A percentile compares a stretch with the other conserved stretches of the same genome.
Conservation (phyloP, 1,284 basidiomycete genomes). For the Earliella scabrosa region DNA sequence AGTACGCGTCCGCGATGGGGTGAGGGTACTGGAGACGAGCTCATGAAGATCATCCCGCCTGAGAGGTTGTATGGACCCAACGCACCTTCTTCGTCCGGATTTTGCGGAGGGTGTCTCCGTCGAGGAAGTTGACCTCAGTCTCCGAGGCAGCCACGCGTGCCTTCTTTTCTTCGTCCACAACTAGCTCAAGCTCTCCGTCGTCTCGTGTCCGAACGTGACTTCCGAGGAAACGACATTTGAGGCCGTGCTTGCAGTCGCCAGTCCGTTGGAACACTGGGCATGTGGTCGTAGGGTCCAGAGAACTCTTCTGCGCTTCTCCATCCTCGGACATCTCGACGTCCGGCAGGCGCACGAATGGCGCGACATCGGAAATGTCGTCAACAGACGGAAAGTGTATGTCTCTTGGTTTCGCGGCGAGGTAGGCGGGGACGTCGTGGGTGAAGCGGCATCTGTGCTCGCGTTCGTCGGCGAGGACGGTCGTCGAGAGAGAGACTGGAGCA, state of each 20-base stretch:
- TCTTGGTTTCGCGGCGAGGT: conserved; percentile 76
- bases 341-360: conserved; percentile 56
- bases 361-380: conserved; percentile 42
- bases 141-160: conserved; percentile 52
- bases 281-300: conserved; percentile 50
- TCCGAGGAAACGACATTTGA: conserved; percentile 91
- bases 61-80: too few relatives aligned
- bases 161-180: conserved; percentile 63
- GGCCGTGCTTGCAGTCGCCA: conserved; percentile 86
- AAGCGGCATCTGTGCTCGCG: conserved; percentile 69
- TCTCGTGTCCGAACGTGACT: conserved; percentile 63
- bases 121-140: conserved; percentile 80
- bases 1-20: conserved; percentile 72
- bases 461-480: not conserved
- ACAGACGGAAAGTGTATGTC: conserved; percentile 69
- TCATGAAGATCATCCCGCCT: too few relatives aligned
- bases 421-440: conserved; percentile 79
- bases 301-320: conserved; percentile 36
- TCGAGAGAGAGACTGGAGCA: conserved; percentile 12
- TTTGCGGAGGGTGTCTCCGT: conserved; percentile 56
- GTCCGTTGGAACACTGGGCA: conserved; percentile 79
- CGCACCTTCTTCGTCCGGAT: conserved; percentile 72
- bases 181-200: conserved; percentile 44
- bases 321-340: conserved; percentile 35
- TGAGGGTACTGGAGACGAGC: conserved; percentile 57